A percentile compares a stretch with the other conserved stretches of the same genome.
Evolutionary conservation across 495 filamentous ascomycete species (phyloP).

Genomic region (Aspergillus haitiensis): DNA sequence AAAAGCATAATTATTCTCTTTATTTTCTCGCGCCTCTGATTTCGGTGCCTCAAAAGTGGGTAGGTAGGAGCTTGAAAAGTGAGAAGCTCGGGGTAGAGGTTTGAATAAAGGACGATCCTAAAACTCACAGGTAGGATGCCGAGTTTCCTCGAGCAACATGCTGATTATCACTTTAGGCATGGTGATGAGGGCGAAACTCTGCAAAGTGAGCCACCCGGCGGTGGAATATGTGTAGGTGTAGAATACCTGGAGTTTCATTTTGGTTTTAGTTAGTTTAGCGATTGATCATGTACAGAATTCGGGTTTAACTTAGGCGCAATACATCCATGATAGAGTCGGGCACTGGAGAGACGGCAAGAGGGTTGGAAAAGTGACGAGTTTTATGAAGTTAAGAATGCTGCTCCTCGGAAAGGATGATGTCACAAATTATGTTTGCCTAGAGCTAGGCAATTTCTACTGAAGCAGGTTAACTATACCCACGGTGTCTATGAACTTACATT

Average conservation of each 20-base stretch:
- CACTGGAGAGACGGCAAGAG: no score
- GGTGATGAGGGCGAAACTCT: conserved; percentile 63
- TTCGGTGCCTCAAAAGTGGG: no score
- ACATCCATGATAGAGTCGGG: conserved; percentile 15
- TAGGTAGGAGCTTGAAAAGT: background rate
- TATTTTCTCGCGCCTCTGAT: background rate
- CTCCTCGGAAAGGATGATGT: no score
- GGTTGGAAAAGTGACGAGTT: no score
- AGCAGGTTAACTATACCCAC: no score
- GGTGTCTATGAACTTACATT: no score
- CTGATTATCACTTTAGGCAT: conserved; percentile 66
- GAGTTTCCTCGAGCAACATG: conserved; percentile 58
- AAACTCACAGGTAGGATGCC: conserved; percentile 54
- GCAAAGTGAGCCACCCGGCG: conserved; percentile 64
- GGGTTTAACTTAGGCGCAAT: background rate
- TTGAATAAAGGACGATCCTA: background rate
- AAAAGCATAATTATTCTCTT: background rate
- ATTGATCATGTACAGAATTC: background rate
- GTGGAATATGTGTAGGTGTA: conserved; percentile 66
- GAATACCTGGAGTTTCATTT: conserved; percentile 51
- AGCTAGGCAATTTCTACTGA: no score
- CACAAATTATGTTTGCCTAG: no score
- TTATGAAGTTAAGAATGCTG: no score
- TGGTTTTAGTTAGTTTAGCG: conserved; percentile 5
- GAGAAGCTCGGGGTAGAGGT: background rate